Base-by-base conservation (phyloP, 2,329 filamentous ascomycete genomes). In the Xylaria sp. region DNA sequence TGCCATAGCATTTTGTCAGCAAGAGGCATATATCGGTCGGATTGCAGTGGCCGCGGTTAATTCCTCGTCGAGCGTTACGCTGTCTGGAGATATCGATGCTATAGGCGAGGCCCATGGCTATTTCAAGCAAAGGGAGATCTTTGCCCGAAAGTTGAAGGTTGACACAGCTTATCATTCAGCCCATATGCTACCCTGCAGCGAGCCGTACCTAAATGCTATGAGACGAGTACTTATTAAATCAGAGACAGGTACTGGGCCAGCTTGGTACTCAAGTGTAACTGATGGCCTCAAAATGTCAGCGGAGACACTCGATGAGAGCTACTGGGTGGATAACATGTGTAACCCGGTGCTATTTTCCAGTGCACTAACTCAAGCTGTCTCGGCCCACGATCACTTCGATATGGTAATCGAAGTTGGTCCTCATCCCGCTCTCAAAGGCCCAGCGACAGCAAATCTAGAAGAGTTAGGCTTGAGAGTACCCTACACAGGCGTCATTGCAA, bases 81-180 rank as follows among this genome's bases (percentile, higher is more conserved):
- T 78, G 0, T 75, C 75, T 0, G 77, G 77, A 2, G 75, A 75
- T 46, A 38, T 40, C 1, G 67, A 70, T 7, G 72, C 73, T 1
- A 70, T 80, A 3, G 53, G 68, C 0, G 64, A 73, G 17, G 60
- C 73, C 0, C 9, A 52, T 68, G 8, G 35, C 14, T 6, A 49
- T 56, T 50, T 76, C 1, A 57, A 71, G 2, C 65, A 66, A 7
- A 61, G 68, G 9, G 54, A 66, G 17, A 65, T 69, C 2, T 75
- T 78, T 49, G 63, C 69, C 1, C 63, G 76, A 1, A 42, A 60
- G 1, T 69, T 82, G 0, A 71, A 73, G 15, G 76, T 79, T 3
- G 75, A 79, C 58, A 76, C 62, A 4, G 79, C 79, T 0, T 82
- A 81, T 60, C 77, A 79, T 60, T 78, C 77, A 0, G 71, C 73